Conservation (phyloP, 2,329 filamentous ascomycete species). For the Aspergillus fructus region DNA sequence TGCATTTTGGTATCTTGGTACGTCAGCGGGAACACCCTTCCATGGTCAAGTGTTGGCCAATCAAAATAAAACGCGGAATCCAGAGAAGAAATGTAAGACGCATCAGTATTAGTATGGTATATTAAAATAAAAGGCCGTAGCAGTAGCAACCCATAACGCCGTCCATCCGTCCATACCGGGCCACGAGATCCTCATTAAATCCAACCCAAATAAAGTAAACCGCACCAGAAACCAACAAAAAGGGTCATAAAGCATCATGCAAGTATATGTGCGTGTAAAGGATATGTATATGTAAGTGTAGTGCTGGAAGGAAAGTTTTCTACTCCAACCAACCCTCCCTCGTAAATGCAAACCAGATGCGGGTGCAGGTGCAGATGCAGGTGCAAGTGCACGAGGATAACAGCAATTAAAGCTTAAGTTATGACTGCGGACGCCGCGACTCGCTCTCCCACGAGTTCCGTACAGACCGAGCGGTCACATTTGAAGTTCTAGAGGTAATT, state of each 20-base stretch:
- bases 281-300: neutral
- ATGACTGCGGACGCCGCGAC: neutral
- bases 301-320: neutral
- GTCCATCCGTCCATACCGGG: neutral
- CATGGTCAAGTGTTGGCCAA: neutral
- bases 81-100: neutral
- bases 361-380: neutral
- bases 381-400: neutral
- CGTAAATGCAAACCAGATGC: neutral
- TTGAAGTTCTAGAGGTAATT: neutral
- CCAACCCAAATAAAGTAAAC: neutral
- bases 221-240: neutral
- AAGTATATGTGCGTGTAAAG: neutral
- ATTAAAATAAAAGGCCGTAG: neutral
- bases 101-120: neutral
- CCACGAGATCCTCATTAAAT: neutral
- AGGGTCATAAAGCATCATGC: neutral
- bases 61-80: neutral
- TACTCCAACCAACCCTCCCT: neutral
- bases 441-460: slow-evolving; percentile 10
- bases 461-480: neutral
- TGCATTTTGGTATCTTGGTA: too few relatives aligned
- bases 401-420: neutral
- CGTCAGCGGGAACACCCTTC: neutral
- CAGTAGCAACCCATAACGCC: neutral